A percentile compares a stretch with the other conserved stretches of the same genome.
Evolutionary conservation across 768 basidiomycete genomes (phyloP).

Genomic region (Trametes cubensis): DNA sequence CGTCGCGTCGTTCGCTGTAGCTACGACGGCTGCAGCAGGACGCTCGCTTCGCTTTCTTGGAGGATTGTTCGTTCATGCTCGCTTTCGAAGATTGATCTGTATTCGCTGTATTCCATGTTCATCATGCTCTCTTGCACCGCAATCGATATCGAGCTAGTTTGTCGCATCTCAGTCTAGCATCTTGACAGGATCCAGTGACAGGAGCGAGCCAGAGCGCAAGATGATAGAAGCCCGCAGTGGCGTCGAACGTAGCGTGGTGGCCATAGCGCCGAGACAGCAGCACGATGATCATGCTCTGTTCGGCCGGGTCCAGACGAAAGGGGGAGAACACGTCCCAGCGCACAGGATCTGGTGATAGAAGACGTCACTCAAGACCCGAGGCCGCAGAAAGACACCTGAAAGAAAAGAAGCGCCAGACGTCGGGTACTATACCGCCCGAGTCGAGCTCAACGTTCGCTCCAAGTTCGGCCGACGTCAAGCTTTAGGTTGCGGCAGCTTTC

Average conservation of each 20-base stretch:
- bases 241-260: constrained; percentile 1
- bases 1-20: background rate
- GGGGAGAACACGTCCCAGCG: background rate
- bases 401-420: constrained; percentile 1
- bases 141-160: background rate
- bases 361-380: constrained; percentile 5
- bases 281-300: too few species aligned
- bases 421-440: background rate
- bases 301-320: background rate
- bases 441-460: background rate
- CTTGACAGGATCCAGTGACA: background rate
- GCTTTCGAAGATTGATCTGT: too few species aligned
- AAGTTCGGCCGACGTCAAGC: constrained; percentile 4
- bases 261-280: background rate
- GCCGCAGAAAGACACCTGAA: background rate
- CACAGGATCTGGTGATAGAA: background rate
- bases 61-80: too few species aligned
- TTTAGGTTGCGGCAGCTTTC: constrained; percentile 15
- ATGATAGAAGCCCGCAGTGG: background rate
- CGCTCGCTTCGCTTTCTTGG: too few species aligned
- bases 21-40: too few species aligned
- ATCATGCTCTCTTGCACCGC: constrained; percentile 8
- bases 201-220: background rate
- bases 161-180: background rate
- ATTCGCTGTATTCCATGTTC: background rate